Percentiles rank a stretch among this genome's conserved stretches.
phyloP scores from a whole-genome alignment of 2,329 filamentous ascomycete genomes.

The Fusarium temperatum region DNA sequence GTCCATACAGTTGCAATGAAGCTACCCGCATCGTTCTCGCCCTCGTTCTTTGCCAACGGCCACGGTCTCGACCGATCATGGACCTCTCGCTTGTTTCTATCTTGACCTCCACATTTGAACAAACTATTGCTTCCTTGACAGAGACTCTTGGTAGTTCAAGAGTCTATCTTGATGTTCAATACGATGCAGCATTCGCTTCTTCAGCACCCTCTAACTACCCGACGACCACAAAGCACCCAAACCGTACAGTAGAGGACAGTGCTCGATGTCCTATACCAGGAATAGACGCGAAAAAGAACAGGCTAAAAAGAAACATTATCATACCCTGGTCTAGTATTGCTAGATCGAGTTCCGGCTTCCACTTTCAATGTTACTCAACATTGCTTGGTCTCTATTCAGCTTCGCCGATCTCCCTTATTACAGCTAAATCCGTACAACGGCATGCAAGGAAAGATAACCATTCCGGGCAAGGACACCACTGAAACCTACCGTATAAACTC shows the following conservation, averaged over 20 bases:
- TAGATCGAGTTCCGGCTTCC: conserved; percentile 13
- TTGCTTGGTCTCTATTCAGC: conserved; percentile 16
- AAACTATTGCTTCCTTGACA: not conserved
- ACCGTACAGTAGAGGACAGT: not conserved
- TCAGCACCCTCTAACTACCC: not conserved
- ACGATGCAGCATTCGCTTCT: not conserved
- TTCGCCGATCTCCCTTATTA: conserved; percentile 32
- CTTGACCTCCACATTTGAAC: conserved; percentile 7
- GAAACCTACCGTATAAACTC: too few species aligned
- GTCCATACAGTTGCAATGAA: conserved; percentile 1
- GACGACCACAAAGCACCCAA: not conserved
- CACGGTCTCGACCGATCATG: conserved; percentile 14
- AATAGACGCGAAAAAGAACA: conserved; percentile 5
- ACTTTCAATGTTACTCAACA: conserved; percentile 18
- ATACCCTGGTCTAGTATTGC: conserved; percentile 13
- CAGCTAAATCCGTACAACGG: conserved; percentile 38
- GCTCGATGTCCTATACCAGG: not conserved
- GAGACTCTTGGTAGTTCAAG: not conserved
- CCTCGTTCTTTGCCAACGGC: conserved; percentile 13
- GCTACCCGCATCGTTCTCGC: conserved; percentile 22
- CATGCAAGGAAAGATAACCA: conserved; percentile 25
- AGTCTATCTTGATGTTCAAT: not conserved
- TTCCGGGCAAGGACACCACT: conserved; percentile 15
- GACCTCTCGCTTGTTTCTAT: conserved; percentile 10
- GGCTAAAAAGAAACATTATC: conserved; percentile 21